Evolutionary conservation across 2,329 filamentous ascomycete genomes (phyloP).

Genomic region (Tolypocladium pustulatum): DNA sequence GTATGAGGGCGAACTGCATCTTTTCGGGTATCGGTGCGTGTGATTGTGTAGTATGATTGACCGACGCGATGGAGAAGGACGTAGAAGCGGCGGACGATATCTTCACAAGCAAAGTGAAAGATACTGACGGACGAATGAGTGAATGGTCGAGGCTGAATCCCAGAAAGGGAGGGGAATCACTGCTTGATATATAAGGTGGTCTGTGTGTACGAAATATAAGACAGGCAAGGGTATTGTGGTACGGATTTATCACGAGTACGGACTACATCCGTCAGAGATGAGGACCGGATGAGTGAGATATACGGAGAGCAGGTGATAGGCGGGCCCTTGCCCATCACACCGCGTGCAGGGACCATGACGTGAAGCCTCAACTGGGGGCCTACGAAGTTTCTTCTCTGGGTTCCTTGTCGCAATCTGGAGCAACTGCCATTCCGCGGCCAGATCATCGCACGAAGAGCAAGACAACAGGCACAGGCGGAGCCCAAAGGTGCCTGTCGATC

Average conservation of each 20-base stretch:
- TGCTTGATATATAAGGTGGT: background rate
- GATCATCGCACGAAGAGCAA: background rate
- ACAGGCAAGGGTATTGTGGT: background rate
- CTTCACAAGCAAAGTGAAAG: background rate
- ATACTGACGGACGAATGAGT: background rate
- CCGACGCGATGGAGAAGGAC: background rate
- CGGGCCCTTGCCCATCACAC: background rate
- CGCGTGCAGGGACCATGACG: background rate
- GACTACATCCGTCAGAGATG: background rate
- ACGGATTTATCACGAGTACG: background rate
- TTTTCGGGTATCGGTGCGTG: background rate
- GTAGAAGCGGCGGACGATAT: background rate
- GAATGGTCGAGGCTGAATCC: background rate
- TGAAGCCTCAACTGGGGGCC: background rate
- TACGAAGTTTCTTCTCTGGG: background rate
- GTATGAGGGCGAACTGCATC: conserved; percentile 5
- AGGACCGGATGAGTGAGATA: background rate
- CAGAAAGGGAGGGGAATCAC: background rate
- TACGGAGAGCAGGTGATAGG: background rate
- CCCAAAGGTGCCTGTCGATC: background rate
- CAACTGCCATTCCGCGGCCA: background rate
- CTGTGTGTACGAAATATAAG: background rate
- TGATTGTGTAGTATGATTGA: background rate
- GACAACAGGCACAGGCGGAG: background rate
- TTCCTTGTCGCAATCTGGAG: background rate